Percentiles rank a stretch among this genome's conserved stretches.
These are phyloP conservation scores for Candida buenavistaensis DNA, from an alignment of 1,139 yeast species.

Conservation along the genomic window DNA sequence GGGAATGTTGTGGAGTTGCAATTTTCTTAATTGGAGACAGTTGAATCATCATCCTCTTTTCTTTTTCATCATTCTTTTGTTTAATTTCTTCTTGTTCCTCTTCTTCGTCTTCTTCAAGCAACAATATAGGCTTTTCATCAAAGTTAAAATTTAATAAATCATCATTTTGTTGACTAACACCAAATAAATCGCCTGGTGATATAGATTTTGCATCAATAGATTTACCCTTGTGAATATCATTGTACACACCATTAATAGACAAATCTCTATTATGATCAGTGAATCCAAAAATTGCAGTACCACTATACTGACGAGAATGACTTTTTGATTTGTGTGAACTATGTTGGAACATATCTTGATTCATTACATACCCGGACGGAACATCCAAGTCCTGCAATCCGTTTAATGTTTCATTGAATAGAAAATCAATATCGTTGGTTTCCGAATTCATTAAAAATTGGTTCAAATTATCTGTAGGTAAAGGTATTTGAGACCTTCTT, in stretches of 20 bases:
- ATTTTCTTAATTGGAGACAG: conserved; percentile 14
- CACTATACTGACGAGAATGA: conserved; percentile 48
- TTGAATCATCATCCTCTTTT: conserved; percentile 6
- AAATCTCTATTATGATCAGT: conserved; percentile 53
- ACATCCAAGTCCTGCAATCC: conserved; percentile 56
- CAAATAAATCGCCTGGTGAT: conserved; percentile 36
- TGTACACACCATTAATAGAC: conserved; percentile 43
- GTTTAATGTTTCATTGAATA: conserved; percentile 44
- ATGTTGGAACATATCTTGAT: conserved; percentile 2
- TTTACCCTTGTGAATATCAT: too few species aligned
- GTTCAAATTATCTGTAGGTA: conserved; percentile 46
- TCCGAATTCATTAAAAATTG: conserved; percentile 32
- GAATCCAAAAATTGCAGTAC: conserved; percentile 67
- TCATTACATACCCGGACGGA: conserved; percentile 36
- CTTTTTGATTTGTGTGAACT: conserved; percentile 14
- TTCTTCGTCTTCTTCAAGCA: conserved; percentile 31
- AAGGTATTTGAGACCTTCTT: conserved; percentile 22
- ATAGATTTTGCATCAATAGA: conserved; percentile 17
- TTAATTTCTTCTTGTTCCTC: too few species aligned
- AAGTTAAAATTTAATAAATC: conserved; percentile 16
- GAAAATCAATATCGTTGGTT: conserved; percentile 39
- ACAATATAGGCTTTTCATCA: conserved; percentile 15
- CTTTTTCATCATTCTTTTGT: conserved; percentile 9
- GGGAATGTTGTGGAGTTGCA: conserved; percentile 8
- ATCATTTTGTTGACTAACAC: conserved; percentile 10